Percentiles rank a stretch among this genome's conserved stretches.
These are phyloP conservation scores for Vigna reflexopilosa DNA, from an alignment of 306 rosid genomes.

Conservation along the genomic window DNA sequence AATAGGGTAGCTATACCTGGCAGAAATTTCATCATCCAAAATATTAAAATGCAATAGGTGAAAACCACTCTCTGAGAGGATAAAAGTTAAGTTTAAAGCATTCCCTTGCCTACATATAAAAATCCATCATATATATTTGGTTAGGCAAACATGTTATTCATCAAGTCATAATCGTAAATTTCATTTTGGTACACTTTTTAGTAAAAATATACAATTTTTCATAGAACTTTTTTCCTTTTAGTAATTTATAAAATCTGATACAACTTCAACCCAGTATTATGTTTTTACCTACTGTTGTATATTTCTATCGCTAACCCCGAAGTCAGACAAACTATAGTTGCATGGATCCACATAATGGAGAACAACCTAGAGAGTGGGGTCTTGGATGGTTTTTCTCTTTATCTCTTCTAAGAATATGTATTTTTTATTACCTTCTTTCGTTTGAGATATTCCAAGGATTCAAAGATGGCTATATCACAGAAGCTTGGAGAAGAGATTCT, in stretches of 20 bases:
- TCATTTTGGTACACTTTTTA: not conserved
- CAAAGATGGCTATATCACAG: not conserved
- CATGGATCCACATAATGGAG: conserved; percentile 39
- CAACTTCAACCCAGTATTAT: not conserved
- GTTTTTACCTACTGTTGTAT: conserved; percentile 24
- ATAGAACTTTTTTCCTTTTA: not conserved
- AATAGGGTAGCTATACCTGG: not conserved
- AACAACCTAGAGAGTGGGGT: conserved; percentile 32
- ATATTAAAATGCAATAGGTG: conserved; percentile 18
- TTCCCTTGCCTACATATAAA: not conserved
- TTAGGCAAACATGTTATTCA: not conserved
- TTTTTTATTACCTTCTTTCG: conserved; percentile 1
- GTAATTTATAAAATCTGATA: not conserved
- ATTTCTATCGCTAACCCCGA: not conserved
- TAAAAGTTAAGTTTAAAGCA: not conserved
- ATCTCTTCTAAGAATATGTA: not conserved
- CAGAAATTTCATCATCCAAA: conserved; percentile 10
- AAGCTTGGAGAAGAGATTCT: not conserved
- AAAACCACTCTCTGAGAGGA: not conserved
- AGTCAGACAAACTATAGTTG: conserved; percentile 9
- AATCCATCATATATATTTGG: not conserved
- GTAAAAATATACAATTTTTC: not conserved
- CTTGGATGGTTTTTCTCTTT: conserved; percentile 2
- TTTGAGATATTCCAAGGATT: not conserved
- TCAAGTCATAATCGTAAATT: not conserved